A percentile compares a stretch with the other conserved stretches of the same genome.
phyloP scores from a whole-genome alignment of 2,329 filamentous ascomycete genomes.

The Fusarium mangiferae region DNA sequence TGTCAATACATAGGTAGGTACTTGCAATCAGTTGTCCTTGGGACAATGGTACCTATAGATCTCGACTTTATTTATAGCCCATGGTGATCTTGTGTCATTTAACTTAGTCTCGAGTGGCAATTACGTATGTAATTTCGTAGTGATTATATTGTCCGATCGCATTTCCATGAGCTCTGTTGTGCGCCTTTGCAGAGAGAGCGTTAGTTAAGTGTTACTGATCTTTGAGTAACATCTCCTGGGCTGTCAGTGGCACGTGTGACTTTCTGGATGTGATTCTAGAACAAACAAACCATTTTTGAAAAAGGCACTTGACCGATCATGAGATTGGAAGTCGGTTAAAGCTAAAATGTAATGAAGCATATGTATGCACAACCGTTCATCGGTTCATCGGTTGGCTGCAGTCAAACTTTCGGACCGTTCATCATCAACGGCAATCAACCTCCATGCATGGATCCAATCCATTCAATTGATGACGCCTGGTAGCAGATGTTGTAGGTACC shows the following conservation, averaged over 20 bases:
- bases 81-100: neutral
- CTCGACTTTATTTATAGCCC: neutral
- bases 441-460: no score
- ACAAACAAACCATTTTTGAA: no score
- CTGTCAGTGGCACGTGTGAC: neutral
- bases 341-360: neutral
- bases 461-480: neutral
- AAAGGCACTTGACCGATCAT: neutral
- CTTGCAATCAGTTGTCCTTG: neutral
- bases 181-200: neutral
- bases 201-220: neutral
- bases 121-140: no score
- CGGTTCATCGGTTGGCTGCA: neutral
- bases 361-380: conserved; percentile 14
- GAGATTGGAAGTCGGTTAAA: neutral
- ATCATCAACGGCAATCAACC: conserved; percentile 15
- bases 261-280: neutral
- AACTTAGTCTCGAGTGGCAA: no score
- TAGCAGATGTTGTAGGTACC: neutral
- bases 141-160: neutral
- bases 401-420: conserved; percentile 3
- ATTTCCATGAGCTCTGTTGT: neutral
- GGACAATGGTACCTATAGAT: neutral
- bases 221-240: neutral
- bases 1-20: no score